phyloP scores from a whole-genome alignment of 1,284 basidiomycete genomes.

The Athelia psychrophila region DNA sequence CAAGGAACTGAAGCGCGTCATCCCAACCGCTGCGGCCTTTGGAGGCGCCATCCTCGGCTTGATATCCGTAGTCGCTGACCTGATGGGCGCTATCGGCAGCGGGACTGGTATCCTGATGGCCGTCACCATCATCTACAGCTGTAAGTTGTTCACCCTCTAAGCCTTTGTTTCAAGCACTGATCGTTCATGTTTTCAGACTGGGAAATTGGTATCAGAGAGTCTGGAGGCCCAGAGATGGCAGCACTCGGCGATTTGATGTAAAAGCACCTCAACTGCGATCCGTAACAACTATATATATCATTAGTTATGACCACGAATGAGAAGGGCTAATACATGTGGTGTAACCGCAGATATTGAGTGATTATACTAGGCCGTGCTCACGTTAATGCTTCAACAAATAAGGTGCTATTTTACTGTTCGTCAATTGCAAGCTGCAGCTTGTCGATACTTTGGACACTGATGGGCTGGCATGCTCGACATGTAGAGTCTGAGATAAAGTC shows the following conservation, averaged over 20 bases:
- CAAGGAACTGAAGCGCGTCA: conserved; percentile 97
- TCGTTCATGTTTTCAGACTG: conserved; percentile 46
- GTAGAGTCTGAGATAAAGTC: no score
- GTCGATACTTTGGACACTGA: no score
- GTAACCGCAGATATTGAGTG: no score
- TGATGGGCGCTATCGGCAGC: conserved; percentile 94
- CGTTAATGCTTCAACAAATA: no score
- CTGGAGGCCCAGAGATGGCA: conserved; percentile 71
- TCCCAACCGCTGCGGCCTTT: conserved; percentile 96
- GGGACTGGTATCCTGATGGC: conserved; percentile 99
- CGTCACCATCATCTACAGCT: conserved; percentile 96
- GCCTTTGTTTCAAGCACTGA: neutral
- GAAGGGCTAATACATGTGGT: no score
- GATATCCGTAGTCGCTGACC: conserved; percentile 92
- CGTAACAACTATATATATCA: no score
- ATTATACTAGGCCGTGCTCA: no score
- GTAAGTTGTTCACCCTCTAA: conserved; percentile 44
- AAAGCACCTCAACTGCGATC: conserved; percentile 1
- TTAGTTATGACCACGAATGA: no score
- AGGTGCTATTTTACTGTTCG: no score
- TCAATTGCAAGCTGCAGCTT: no score
- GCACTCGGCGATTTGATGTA: conserved; percentile 67
- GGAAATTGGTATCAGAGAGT: conserved; percentile 79
- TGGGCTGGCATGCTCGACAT: no score
- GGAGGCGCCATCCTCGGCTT: conserved; percentile 95